Base-by-base conservation (phyloP, 2,329 filamentous ascomycete species). In the Talaromyces sp. region DNA sequence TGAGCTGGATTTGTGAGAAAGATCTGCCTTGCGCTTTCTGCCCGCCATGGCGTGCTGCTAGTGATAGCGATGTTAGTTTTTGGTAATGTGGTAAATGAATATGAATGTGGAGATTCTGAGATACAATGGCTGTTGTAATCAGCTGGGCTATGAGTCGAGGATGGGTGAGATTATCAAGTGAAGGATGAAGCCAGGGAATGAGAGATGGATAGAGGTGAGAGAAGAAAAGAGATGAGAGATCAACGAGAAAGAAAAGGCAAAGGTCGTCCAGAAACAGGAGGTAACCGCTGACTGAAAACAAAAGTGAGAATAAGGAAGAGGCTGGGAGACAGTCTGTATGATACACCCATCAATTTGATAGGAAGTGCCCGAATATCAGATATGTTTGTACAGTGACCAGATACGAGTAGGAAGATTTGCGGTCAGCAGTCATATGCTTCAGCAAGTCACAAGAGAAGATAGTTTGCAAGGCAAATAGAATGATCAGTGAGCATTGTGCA, bases 21-120 rank as follows among this genome's bases (percentile, higher is more conserved):
- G 70, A 59, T 72, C 72, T 60, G 71, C 67, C 64, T 73, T 76
- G 67, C 75, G 75, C 69, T 74, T 77, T 67, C 72, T 71, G 67
- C 75, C 76, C 68, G 74, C 75, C 77, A 78, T 78, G 64, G 68
- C 69, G 71, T 68, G 69, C 67, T 70, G 70, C 68, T 71, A 11
- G 6, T 19, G 31, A 35, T 62, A 56, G 59, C 33, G 61, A 54
- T 37, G 43, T 39, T 37, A 66, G 47, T 27, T 27, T 15, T 33
- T 39, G 37, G 33, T 19, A 9, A 35, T 15, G 10, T 13, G 10
- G 33, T 57, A 22, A 13, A 5, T 19, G 35, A 37, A 39, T 27
- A 57, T 2, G 33, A 22, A 7, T 39, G 56, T n/a, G 2, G 13
- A 33, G n/a, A 45, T 45, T 11, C 43, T 45, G 35, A 31, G 19